Conservation (phyloP, 345 rosid species). For the Barbarea vulgaris region DNA sequence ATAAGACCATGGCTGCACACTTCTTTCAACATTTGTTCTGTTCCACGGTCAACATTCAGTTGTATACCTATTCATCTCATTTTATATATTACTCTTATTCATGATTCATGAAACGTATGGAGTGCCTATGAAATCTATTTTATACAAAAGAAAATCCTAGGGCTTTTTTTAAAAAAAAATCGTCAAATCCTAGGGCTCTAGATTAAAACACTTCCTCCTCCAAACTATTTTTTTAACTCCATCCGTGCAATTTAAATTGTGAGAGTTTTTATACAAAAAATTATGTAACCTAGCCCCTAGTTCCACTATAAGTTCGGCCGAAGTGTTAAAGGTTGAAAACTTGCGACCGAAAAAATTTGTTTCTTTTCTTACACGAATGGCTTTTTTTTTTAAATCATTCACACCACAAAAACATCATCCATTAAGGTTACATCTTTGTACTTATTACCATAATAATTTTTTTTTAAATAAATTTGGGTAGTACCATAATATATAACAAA, state of each 20-base stretch:
- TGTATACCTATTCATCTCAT: constrained; percentile 4
- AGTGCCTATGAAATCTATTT: not conserved
- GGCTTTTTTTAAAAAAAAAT: not conserved
- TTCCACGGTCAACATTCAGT: constrained; percentile 37
- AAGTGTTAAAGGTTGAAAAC: not conserved
- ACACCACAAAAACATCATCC: not conserved
- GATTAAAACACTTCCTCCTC: not conserved
- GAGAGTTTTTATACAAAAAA: not conserved
- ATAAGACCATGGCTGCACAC: constrained; percentile 36
- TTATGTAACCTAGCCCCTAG: no score
- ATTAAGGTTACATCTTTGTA: not conserved
- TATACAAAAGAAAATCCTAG: not conserved
- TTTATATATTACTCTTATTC: not conserved
- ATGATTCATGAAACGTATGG: not conserved
- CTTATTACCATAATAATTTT: not conserved
- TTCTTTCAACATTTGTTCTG: constrained; percentile 34
- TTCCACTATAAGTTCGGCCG: not conserved
- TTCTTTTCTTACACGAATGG: no score
- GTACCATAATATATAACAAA: not conserved
- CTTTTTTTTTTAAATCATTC: no score
- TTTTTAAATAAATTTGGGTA: not conserved
- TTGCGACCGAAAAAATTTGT: not conserved
- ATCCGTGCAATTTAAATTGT: not conserved
- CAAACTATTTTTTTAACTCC: not conserved
- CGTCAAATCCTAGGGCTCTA: not conserved